phyloP scores from a whole-genome alignment of 2,329 filamentous ascomycete genomes.

The Penicillium janthinellum region DNA sequence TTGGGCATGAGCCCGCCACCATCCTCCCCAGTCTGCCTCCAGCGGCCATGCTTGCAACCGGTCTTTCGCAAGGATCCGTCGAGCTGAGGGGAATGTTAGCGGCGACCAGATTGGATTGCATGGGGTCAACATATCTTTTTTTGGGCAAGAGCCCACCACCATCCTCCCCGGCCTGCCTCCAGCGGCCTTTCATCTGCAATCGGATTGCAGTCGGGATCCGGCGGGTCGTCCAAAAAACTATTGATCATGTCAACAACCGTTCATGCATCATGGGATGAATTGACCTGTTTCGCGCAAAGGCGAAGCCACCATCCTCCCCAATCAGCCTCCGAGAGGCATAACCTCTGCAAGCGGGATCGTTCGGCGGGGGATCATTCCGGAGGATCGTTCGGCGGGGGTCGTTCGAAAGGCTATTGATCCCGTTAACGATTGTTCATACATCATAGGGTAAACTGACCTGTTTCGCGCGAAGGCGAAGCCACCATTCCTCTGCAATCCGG shows the following conservation, averaged over 20 bases:
- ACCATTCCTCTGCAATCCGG: not conserved
- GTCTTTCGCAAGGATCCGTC: too few species aligned
- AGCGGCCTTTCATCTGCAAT: not conserved
- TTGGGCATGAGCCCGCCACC: not conserved
- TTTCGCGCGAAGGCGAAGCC: not conserved
- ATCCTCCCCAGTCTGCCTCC: constrained; percentile 2
- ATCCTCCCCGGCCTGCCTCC: constrained; percentile 1
- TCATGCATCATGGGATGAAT: not conserved
- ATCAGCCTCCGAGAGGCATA: too few species aligned
- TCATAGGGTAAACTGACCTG: not conserved
- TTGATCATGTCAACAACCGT: not conserved
- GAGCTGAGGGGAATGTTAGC: too few species aligned
- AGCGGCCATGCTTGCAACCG: not conserved
- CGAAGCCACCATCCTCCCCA: not conserved
- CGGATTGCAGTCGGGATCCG: not conserved
- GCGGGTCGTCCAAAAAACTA: not conserved
- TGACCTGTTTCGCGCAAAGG: not conserved
- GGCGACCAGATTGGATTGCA: too few species aligned
- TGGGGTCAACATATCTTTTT: not conserved
- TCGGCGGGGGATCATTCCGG: not conserved
- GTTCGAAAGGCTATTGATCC: not conserved
- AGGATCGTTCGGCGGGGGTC: not conserved
- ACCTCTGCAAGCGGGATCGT: not conserved
- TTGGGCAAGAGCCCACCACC: not conserved
- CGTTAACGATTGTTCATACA: not conserved